Percentiles rank a stretch among this genome's conserved stretches.
phyloP scores from a whole-genome alignment of 768 basidiomycete species.

The Rhizopogon salebrosus region DNA sequence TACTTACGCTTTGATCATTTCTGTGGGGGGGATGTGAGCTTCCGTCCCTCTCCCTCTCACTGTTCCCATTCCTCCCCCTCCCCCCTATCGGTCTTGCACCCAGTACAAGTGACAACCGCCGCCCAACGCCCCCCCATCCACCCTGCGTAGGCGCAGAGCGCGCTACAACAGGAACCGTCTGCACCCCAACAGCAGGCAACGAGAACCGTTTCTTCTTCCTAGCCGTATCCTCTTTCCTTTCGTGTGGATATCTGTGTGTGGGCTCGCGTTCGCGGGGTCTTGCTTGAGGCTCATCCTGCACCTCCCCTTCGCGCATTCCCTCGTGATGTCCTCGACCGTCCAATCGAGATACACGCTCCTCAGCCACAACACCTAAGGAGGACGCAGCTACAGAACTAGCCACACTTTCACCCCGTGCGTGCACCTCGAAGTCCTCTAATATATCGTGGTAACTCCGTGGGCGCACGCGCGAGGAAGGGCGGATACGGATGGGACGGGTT shows the following conservation, averaged over 20 bases:
- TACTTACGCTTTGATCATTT: neutral
- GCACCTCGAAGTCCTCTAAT: slow-evolving; percentile 54
- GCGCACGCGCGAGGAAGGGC: slow-evolving; percentile 24
- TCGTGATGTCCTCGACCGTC: slow-evolving; percentile 1
- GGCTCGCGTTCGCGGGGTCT: neutral
- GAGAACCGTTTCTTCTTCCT: slow-evolving; percentile 79
- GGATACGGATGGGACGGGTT: slow-evolving; percentile 22
- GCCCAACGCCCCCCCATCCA: slow-evolving; percentile 20
- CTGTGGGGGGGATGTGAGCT: neutral
- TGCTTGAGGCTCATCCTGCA: neutral
- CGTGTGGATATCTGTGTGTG: neutral
- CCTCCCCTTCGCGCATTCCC: slow-evolving; percentile 8
- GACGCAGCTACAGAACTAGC: slow-evolving; percentile 25
- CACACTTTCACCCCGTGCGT: slow-evolving; percentile 23
- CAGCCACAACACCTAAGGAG: slow-evolving; percentile 11
- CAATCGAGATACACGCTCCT: neutral
- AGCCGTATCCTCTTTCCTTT: slow-evolving; percentile 51
- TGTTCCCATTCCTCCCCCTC: slow-evolving; percentile 16
- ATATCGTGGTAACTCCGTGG: slow-evolving; percentile 65
- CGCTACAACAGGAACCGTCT: slow-evolving; percentile 66
- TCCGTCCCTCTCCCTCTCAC: slow-evolving; percentile 1
- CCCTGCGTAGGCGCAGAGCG: slow-evolving; percentile 31
- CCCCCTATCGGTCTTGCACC: slow-evolving; percentile 28
- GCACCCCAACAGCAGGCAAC: slow-evolving; percentile 69
- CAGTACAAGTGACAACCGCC: slow-evolving; percentile 59